A percentile compares a stretch with the other conserved stretches of the same genome.
Evolutionary conservation across 441 rosid species (phyloP).

Genomic region (Erodium trifolium): DNA sequence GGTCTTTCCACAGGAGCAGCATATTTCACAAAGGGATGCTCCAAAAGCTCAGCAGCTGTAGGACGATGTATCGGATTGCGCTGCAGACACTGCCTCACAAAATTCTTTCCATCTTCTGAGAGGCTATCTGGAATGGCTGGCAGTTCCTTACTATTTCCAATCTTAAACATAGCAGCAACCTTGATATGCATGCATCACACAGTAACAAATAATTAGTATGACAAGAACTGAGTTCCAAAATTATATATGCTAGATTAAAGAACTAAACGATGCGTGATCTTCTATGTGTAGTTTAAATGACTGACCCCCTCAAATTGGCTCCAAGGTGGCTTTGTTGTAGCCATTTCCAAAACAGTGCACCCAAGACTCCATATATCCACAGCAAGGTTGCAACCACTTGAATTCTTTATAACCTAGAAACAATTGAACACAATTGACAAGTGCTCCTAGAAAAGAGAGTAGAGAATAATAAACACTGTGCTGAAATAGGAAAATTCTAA

Average conservation of each 20-base stretch:
- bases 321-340: constrained; percentile 77
- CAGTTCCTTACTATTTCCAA: constrained; percentile 96
- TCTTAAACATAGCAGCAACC: constrained; percentile 92
- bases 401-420: constrained; percentile 52
- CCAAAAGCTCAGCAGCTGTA: constrained; percentile 67
- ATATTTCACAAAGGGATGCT: constrained; percentile 75
- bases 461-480: background rate
- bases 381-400: constrained; percentile 60
- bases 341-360: constrained; percentile 83
- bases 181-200: constrained; percentile 18
- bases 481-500: constrained; percentile 22
- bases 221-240: background rate
- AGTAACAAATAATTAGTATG: background rate
- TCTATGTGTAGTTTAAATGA: constrained; percentile 16
- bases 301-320: constrained; percentile 74
- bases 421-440: background rate
- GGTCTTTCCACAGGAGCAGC: constrained; percentile 57
- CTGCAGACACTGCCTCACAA: constrained; percentile 72
- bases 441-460: background rate
- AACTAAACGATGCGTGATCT: background rate
- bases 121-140: constrained; percentile 85
- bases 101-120: constrained; percentile 85
- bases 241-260: too few species aligned
- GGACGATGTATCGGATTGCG: constrained; percentile 77
- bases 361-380: constrained; percentile 91